phyloP scores from a whole-genome alignment of 2,329 filamentous ascomycete species.

The Clarireedia sp. region DNA sequence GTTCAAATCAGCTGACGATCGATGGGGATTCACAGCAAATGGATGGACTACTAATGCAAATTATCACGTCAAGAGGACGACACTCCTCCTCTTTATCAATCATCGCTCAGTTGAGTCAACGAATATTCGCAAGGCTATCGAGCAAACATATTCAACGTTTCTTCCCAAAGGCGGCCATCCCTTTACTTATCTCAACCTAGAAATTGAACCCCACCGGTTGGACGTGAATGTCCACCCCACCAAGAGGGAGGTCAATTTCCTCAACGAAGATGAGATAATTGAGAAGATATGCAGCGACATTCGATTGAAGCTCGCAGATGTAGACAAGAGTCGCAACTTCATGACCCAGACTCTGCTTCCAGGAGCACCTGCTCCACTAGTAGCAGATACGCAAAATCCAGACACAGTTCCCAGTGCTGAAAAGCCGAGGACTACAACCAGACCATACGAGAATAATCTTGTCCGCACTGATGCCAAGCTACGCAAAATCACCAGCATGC shows the following conservation, averaged over 20 bases:
- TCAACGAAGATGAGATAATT: constrained; percentile 95
- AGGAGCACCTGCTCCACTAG: constrained; percentile 42
- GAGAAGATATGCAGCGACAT: constrained; percentile 78
- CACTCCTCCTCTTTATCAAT: constrained; percentile 88
- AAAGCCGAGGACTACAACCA: constrained; percentile 41
- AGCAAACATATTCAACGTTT: constrained; percentile 81
- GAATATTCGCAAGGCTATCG: constrained; percentile 78
- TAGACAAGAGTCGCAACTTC: constrained; percentile 91
- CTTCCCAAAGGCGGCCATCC: constrained; percentile 91
- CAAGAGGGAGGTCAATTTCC: constrained; percentile 91
- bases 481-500: constrained; percentile 95
- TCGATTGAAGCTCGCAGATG: constrained; percentile 67
- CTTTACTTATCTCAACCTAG: constrained; percentile 84
- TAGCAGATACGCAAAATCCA: constrained; percentile 16
- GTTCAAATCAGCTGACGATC: constrained; percentile 62
- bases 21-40: constrained; percentile 75
- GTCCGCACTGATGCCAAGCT: constrained; percentile 82
- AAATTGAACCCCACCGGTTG: constrained; percentile 85
- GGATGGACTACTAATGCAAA: constrained; percentile 89
- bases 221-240: constrained; percentile 98
- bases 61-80: constrained; percentile 85
- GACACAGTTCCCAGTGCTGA: constrained; percentile 16
- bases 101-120: constrained; percentile 88
- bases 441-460: constrained; percentile 75
- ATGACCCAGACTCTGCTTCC: constrained; percentile 86